Percentiles rank a stretch among this genome's conserved stretches.
phyloP scores from a whole-genome alignment of 257 asterid species.

The Solanum boliviense region DNA sequence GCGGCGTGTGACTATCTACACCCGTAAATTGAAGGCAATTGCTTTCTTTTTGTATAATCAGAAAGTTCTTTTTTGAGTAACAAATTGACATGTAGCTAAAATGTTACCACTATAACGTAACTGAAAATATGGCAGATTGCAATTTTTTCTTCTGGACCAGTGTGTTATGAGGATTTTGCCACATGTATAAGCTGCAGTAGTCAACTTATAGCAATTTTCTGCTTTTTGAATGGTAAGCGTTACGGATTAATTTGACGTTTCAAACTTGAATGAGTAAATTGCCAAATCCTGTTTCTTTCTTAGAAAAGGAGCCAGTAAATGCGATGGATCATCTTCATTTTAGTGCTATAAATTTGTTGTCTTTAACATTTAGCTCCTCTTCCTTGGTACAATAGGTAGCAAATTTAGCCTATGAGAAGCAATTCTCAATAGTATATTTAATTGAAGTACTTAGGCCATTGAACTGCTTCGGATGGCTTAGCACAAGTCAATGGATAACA shows the following conservation, averaged over 20 bases:
- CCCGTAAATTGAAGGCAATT: slow-evolving; percentile 22
- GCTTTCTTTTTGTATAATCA: slow-evolving; percentile 6
- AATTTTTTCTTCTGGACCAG: neutral
- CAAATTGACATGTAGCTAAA: neutral
- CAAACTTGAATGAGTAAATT: neutral
- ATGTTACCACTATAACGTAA: neutral
- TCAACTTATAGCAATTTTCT: neutral
- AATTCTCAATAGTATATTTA: neutral
- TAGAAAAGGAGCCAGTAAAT: neutral
- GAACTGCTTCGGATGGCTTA: neutral
- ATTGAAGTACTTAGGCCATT: neutral
- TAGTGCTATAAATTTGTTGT: neutral
- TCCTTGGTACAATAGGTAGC: neutral
- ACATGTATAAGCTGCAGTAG: neutral
- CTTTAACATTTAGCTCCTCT: neutral
- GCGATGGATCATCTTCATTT: neutral
- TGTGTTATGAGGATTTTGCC: neutral
- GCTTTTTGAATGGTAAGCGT: neutral
- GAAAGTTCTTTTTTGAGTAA: slow-evolving; percentile 7
- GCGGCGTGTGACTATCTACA: slow-evolving; percentile 83
- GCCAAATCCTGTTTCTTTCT: neutral
- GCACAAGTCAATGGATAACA: neutral
- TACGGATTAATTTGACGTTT: neutral
- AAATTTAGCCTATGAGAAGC: neutral
- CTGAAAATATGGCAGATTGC: slow-evolving; percentile 1